Base-by-base conservation (phyloP, 139 green algal genomes). In the Chlamydomonas incerta region DNA sequence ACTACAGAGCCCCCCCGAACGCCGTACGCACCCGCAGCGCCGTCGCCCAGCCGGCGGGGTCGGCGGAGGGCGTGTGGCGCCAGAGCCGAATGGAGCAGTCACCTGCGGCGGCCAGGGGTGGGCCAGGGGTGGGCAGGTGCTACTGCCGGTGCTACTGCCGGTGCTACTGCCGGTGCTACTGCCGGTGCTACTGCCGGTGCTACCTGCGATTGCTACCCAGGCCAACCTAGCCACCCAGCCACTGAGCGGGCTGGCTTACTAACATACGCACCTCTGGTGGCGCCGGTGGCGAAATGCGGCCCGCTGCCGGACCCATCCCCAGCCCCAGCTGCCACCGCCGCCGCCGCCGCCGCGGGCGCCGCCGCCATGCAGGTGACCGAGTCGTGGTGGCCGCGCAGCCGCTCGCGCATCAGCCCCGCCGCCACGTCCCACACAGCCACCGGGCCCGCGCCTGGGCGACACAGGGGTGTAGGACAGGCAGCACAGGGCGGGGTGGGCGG, bases 51-150 rank as follows among this genome's bases (percentile, higher is more conserved):
- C 71, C 24, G 2, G 29, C 24, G 21, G 71, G 46, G n/a, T 77
- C 71, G 71, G 46, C 71, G 11, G 71, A 65, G 35, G 71, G 71
- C 28, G 62, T 28, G 71, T 77, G 46, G 15, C 71, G 28, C 71
- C 71, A 77, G 8, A 77, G 46, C 17, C 71, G 71, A 9, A 77
- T 20, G 46, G 71, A 62, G 46, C 71, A 77, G 50, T 77, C 71
- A 21, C 26, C 71, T 77, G 71, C 26, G 17, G 67, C 10, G 67
- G 29, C 23, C 29, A 50, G 41, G 41, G n/a, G n/a, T n/a, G n/a
- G n/a, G n/a, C n/a, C n/a, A n/a, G n/a, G n/a, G n/a, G n/a, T n/a
- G n/a, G n/a, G n/a, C n/a, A n/a, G n/a, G n/a, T n/a, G n/a, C n/a
- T n/a, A n/a, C n/a, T n/a, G n/a, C n/a, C n/a, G n/a, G n/a, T n/a